Base-by-base conservation (phyloP, 345 rosid genomes). In the Arabis alpina region DNA sequence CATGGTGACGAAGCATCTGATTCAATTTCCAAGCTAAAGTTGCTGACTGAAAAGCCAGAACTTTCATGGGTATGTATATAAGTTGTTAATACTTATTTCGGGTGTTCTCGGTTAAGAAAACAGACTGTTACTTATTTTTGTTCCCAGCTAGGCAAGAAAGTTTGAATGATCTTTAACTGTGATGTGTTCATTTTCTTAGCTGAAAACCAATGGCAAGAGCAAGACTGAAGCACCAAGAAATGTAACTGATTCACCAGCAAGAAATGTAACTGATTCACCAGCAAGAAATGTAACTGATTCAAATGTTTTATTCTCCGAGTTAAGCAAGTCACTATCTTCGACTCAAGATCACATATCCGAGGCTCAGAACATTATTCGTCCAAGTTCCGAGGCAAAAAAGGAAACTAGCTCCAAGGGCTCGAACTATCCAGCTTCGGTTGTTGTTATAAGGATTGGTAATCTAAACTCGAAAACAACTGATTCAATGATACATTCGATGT, bases 31-130 rank as follows among this genome's bases (percentile, higher is more conserved):
- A 72, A 63, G 62, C 64, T 12, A 27, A 63, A 15, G 57, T 23
- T 72, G 64, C 28, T 72, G 51, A 72, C 76, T 55, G 70, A 72
- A 39, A 72, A 72, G 50, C 64, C 70, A 24, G 51, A 54, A 24
- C 15, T 57, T 54, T 47, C 57, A 15, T 45, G 64, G 76, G 75
- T 71, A 71, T 36, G 8, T 66, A 51, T 24, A 16, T 42, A 40
- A 49, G 24, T 9, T 27, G 6, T 66, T 27, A 14, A 37, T 37
- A 19, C 56, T 19, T 34, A 4, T n/a, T 39, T 34, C 3, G 5
- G 11, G 24, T 28, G 40, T 45, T 45, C 11, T 14, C 7, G 15
- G 10, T 43, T 42, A 12, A 59, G 36, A 13, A 39, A 59, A 15
- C 30, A 39, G 6, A 44, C 4, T n/a, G 23, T 48, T 12, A 36